A percentile compares a stretch with the other conserved stretches of the same genome.
Evolutionary conservation across 768 basidiomycete species (phyloP).

Genomic region (Pleurotus giganteus): DNA sequence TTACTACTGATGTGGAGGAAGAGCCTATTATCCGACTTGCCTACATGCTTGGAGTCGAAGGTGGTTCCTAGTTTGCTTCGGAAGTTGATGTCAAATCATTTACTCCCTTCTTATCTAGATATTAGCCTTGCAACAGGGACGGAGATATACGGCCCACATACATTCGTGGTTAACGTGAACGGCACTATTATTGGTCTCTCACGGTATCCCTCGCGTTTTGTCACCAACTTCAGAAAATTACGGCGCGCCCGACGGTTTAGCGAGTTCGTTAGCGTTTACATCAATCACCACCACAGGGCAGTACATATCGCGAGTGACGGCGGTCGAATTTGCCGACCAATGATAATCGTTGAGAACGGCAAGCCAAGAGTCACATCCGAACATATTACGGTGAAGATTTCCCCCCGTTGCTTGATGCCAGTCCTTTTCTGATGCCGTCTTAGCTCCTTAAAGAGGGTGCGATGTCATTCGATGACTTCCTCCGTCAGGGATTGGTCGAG

Average conservation of each 20-base stretch:
- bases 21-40: constrained; percentile 87
- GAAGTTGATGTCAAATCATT: constrained; percentile 11
- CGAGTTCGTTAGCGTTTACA: constrained; percentile 96
- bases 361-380: constrained; percentile 72
- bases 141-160: constrained; percentile 92
- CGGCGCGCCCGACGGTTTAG: constrained; percentile 89
- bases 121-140: constrained; percentile 90
- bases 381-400: constrained; percentile 66
- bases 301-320: constrained; percentile 98
- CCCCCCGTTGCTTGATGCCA: constrained; percentile 5
- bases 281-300: constrained; percentile 91
- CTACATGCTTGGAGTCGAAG: constrained; percentile 97
- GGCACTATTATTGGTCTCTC: constrained; percentile 95
- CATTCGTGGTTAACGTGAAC: constrained; percentile 96
- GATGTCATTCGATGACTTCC: constrained; percentile 91
- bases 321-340: constrained; percentile 95
- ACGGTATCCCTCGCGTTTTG: constrained; percentile 80
- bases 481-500: constrained; percentile 89
- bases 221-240: constrained; percentile 86
- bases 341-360: constrained; percentile 92
- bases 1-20: constrained; percentile 98
- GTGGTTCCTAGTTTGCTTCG: constrained; percentile 34
- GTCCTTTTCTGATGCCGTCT: constrained; percentile 8
- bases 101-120: constrained; percentile 44
- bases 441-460: constrained; percentile 79